Evolutionary conservation across 208 protist species (phyloP), one percentile per base, ranked within the genome.

Genomic region (Angomonas ambiguus): DNA sequence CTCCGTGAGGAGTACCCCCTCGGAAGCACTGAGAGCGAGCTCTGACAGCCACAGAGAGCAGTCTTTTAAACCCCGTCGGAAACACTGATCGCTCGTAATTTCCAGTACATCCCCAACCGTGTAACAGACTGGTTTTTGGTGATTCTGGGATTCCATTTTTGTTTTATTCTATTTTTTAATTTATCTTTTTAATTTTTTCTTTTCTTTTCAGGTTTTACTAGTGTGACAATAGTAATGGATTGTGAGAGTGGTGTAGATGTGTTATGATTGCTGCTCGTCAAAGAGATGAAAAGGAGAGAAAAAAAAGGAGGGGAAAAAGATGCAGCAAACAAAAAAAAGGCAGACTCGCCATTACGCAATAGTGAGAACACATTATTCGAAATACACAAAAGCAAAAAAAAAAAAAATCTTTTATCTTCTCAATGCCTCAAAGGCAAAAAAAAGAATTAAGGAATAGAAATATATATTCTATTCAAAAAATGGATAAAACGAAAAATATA

Each of bases 11-110:
- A 56, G 56, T 18, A 82, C 58, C 4, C 11, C 31, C 28, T 67
- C 53, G 0, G 49, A 67, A 6, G 77, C 87, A 59, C 78, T 72
- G n/a, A 92, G 76, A 0, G 77, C 67, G 34, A 95, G 71, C 72
- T 92, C 84, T 13, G 76, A 71, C 28, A 95, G 72, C 84, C 83
- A 92, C 59, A 74, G 60, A 2, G 75, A 74, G 27, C 69, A 76
- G 59, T 80, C 77, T 25, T 72, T 73, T 8, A 95, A 72, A 27
- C 87, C 79, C 11, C 88, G 85, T 4, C 76, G 71, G 51, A 71
- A 69, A 60, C 83, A 92, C 74, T 92, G 86, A 63, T 62, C 58
- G 0, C 68, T 56, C 10, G 78, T 71, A 11, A 24, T 42, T n/a
- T 92, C 79, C 68, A 94, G 83, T 30, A 78, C 78, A 27, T 79